phyloP scores from a whole-genome alignment of 1,284 basidiomycete genomes.

The Cutaneotrichosporon sp. region DNA sequence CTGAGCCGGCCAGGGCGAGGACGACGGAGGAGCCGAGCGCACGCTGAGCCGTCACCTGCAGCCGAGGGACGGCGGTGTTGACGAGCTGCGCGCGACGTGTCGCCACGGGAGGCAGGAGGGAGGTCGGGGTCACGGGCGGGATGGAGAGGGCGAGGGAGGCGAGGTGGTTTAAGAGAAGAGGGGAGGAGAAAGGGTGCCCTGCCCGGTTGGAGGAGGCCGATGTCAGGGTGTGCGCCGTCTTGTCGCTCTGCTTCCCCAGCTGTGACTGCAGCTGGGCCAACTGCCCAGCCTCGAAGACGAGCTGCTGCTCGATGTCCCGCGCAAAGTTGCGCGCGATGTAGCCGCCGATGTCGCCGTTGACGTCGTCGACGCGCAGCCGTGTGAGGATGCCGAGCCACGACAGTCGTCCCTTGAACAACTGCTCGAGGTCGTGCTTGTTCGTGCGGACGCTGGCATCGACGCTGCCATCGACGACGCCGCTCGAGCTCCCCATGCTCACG shows the following conservation, averaged over 20 bases:
- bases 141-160: conserved; percentile 57
- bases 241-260: conserved; percentile 57
- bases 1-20: conserved; percentile 47
- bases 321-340: conserved; percentile 66
- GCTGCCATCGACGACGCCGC: conserved; percentile 57
- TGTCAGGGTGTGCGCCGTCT: conserved; percentile 36
- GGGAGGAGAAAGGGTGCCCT: conserved; percentile 61
- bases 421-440: conserved; percentile 59
- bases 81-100: conserved; percentile 64
- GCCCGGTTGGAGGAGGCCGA: conserved; percentile 41
- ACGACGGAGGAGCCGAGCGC: conserved; percentile 59
- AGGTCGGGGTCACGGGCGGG: conserved; percentile 58
- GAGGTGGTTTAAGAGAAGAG: conserved; percentile 68
- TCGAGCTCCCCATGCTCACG: conserved; percentile 36
- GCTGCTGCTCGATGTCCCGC: conserved; percentile 67
- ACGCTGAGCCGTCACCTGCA: conserved; percentile 69
- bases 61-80: conserved; percentile 60
- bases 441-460: conserved; percentile 57
- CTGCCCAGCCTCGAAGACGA: conserved; percentile 69
- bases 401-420: conserved; percentile 59
- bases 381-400: conserved; percentile 69
- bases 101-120: conserved; percentile 63
- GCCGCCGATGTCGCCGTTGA: conserved; percentile 61
- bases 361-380: conserved; percentile 65
- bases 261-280: conserved; percentile 62